These are phyloP conservation scores for Solanum hybrid DNA, from an alignment of 305 asterid species.

Conservation along the genomic window DNA sequence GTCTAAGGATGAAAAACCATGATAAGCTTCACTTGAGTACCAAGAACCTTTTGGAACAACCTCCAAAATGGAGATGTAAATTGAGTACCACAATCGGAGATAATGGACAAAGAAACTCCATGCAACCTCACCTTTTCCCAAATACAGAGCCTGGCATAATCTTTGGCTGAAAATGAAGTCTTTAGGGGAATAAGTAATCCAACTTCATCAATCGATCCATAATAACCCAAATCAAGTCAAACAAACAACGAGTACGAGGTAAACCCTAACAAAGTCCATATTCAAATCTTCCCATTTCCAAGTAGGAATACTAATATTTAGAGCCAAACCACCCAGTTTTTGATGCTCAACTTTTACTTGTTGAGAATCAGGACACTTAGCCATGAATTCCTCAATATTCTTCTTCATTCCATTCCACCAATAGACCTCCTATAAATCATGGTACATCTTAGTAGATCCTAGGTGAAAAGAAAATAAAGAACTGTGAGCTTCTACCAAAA, in stretches of 20 bases:
- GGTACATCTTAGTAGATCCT: not conserved
- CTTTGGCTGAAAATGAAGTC: not conserved
- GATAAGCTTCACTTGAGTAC: not conserved
- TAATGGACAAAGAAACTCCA: not conserved
- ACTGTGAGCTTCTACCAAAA: not conserved
- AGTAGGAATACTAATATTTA: not conserved
- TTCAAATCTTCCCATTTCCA: no score
- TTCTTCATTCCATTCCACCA: not conserved
- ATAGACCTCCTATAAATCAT: no score
- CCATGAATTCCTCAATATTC: not conserved
- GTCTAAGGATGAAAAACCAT: not conserved
- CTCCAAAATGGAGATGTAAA: not conserved
- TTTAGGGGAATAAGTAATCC: not conserved
- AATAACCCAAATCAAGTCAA: not conserved
- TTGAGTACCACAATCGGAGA: not conserved
- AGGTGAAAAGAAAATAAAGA: not conserved
- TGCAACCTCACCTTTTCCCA: not conserved
- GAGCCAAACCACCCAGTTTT: not conserved
- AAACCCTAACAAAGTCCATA: not conserved
- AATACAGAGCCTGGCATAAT: not conserved
- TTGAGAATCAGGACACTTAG: not conserved
- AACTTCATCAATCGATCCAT: not conserved
- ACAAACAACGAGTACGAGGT: not conserved
- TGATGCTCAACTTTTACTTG: not conserved
- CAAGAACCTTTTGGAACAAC: not conserved